Evolutionary conservation across 495 filamentous ascomycete species (phyloP).

Genomic region (Rostrohypoxylon terebratum): DNA sequence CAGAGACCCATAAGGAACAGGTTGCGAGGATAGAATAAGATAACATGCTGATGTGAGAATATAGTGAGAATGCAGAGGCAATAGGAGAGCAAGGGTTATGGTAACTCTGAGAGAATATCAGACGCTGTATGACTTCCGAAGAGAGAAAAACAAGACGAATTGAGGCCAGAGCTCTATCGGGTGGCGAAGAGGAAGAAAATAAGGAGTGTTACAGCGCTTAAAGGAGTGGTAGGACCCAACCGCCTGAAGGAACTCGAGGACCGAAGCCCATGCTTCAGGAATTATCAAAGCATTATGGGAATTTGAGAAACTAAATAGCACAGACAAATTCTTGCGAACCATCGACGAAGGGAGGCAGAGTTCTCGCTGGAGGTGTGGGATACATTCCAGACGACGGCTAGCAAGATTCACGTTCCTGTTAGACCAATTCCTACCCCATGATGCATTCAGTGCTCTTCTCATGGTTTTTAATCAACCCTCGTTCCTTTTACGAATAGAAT

Average conservation of each 20-base stretch:
- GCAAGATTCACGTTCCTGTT: not conserved
- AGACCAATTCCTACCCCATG: not conserved
- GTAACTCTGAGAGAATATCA: not conserved
- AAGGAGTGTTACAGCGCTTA: slow-evolving; percentile 1
- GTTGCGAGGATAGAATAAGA: not conserved
- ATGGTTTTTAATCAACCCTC: not conserved
- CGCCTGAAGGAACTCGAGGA: not conserved
- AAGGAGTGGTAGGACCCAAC: not conserved
- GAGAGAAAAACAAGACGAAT: not conserved
- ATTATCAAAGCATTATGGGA: not conserved
- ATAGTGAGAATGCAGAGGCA: not conserved
- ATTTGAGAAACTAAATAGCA: slow-evolving; percentile 9
- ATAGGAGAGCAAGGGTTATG: not conserved
- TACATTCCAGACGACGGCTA: slow-evolving; percentile 38
- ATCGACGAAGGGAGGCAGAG: not conserved
- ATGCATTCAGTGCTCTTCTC: not conserved
- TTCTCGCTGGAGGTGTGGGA: slow-evolving; percentile 6
- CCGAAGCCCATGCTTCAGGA: slow-evolving; percentile 31
- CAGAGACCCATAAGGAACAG: slow-evolving; percentile 21
- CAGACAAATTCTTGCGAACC: not conserved
- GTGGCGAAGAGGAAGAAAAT: slow-evolving; percentile 9
- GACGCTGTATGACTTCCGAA: not conserved
- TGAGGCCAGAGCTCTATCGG: not conserved
- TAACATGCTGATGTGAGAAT: slow-evolving; percentile 16
- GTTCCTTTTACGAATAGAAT: not conserved